phyloP scores from a whole-genome alignment of 177 flowering plant genomes.

The Vitis hybrid region DNA sequence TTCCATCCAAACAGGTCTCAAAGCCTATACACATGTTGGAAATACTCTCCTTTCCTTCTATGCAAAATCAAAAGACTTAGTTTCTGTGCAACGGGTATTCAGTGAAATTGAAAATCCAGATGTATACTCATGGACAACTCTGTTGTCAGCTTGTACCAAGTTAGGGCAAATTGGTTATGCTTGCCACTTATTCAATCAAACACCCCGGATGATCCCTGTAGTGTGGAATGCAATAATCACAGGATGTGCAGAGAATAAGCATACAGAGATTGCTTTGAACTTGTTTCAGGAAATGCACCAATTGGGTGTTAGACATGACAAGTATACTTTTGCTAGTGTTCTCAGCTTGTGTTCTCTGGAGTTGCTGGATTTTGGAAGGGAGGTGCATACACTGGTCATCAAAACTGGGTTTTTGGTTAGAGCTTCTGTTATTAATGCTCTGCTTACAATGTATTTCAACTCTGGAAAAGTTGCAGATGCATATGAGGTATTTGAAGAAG shows the following conservation, averaged over 20 bases:
- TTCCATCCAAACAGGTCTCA: conserved; percentile 38
- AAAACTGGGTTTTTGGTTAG: conserved; percentile 45
- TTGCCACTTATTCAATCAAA: conserved; percentile 36
- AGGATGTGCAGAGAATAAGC: conserved; percentile 46
- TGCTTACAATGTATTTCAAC: conserved; percentile 60
- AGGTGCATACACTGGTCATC: conserved; percentile 48
- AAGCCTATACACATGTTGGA: conserved; percentile 38
- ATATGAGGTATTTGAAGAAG: conserved; percentile 42
- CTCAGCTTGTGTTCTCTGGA: conserved; percentile 44
- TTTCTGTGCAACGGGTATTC: conserved; percentile 42
- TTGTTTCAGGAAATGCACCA: conserved; percentile 46
- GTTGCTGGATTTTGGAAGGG: conserved; percentile 41
- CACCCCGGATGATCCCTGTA: conserved; percentile 33
- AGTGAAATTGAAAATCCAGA: conserved; percentile 54
- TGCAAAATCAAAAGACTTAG: conserved; percentile 36
- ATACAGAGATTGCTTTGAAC: conserved; percentile 28
- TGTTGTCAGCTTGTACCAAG: conserved; percentile 50
- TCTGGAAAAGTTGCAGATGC: conserved; percentile 35
- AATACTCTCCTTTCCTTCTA: conserved; percentile 63
- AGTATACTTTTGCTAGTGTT: conserved; percentile 53
- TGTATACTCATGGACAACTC: conserved; percentile 61
- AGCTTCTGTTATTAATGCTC: conserved; percentile 58
- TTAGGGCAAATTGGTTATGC: conserved; percentile 43
- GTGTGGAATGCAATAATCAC: conserved; percentile 63
- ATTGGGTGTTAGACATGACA: conserved; percentile 45